Evolutionary conservation across 352 stramenopile species (phyloP).

Genomic region (Aphanomyces astaci): DNA sequence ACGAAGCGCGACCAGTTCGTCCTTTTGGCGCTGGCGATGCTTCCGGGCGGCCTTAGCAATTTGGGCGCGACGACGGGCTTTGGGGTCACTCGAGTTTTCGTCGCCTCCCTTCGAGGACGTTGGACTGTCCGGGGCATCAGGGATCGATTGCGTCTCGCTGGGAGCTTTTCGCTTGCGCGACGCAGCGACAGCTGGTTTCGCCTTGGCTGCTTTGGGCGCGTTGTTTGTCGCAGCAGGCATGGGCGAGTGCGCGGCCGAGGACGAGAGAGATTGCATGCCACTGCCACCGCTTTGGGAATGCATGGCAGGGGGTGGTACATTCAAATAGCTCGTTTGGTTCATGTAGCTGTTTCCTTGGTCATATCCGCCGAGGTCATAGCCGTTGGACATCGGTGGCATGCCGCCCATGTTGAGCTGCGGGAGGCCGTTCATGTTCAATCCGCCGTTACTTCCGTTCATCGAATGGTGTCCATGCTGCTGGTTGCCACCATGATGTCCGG

Average conservation of each 20-base stretch:
- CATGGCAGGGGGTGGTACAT: not conserved
- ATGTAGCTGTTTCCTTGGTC: slow-evolving; percentile 12
- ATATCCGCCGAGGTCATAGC: slow-evolving; percentile 11
- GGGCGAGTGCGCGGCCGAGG: slow-evolving; percentile 3
- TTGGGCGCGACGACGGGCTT: slow-evolving; percentile 79
- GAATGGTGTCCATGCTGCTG: not conserved
- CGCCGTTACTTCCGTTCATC: slow-evolving; percentile 2
- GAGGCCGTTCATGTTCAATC: not conserved
- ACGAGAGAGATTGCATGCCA: slow-evolving; percentile 9
- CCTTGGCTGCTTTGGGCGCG: slow-evolving; percentile 1
- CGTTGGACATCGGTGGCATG: slow-evolving; percentile 11
- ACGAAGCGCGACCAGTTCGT: slow-evolving; percentile 76
- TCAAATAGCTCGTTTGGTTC: slow-evolving; percentile 6
- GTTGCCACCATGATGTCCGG: not conserved
- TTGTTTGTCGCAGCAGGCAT: not conserved
- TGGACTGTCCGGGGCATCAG: slow-evolving; percentile 16
- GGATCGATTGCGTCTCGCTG: slow-evolving; percentile 18
- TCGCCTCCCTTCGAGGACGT: slow-evolving; percentile 10
- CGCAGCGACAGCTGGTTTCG: slow-evolving; percentile 3
- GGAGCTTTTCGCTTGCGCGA: slow-evolving; percentile 4
- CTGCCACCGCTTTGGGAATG: not conserved
- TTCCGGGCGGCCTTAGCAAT: slow-evolving; percentile 84
- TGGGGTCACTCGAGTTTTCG: slow-evolving; percentile 77
- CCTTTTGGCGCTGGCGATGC: slow-evolving; percentile 81
- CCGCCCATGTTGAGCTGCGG: slow-evolving; percentile 10